A percentile compares a stretch with the other conserved stretches of the same genome.
phyloP scores from a whole-genome alignment of 306 rosid species.

The Acacia confusa region DNA sequence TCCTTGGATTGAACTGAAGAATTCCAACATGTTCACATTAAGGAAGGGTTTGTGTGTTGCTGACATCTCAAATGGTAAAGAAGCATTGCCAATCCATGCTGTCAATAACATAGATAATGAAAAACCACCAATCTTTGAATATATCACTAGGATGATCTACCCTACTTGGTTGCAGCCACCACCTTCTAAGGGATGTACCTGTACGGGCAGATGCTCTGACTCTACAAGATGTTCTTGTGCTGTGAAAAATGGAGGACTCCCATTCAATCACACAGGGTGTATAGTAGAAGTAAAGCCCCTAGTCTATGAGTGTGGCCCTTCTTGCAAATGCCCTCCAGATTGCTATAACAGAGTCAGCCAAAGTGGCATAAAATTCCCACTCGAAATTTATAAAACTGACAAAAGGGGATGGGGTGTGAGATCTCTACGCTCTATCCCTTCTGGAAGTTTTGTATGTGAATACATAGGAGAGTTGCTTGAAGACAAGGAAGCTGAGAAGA shows the following conservation, averaged over 20 bases:
- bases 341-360: constrained; percentile 70
- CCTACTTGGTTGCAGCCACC: constrained; percentile 57
- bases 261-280: constrained; percentile 55
- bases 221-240: constrained; percentile 58
- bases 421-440: constrained; percentile 56
- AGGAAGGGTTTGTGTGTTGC: constrained; percentile 48
- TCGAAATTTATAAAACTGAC: constrained; percentile 65
- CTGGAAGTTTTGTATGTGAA: constrained; percentile 77
- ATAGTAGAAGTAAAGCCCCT: constrained; percentile 58
- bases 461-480: constrained; percentile 69
- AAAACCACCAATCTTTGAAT: constrained; percentile 44
- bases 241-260: constrained; percentile 55
- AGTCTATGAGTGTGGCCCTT: constrained; percentile 70
- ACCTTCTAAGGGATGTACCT: constrained; percentile 53
- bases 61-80: constrained; percentile 69
- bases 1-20: constrained; percentile 59
- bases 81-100: constrained; percentile 45
- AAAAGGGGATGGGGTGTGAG: constrained; percentile 82
- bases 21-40: constrained; percentile 43
- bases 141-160: constrained; percentile 51
- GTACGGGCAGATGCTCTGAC: constrained; percentile 51
- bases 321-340: constrained; percentile 61
- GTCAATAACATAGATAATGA: constrained; percentile 59
- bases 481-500: constrained; percentile 58
- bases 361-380: constrained; percentile 54